phyloP scores from a whole-genome alignment of 2,329 filamentous ascomycete genomes.

The Stemphylium lycopersici region DNA sequence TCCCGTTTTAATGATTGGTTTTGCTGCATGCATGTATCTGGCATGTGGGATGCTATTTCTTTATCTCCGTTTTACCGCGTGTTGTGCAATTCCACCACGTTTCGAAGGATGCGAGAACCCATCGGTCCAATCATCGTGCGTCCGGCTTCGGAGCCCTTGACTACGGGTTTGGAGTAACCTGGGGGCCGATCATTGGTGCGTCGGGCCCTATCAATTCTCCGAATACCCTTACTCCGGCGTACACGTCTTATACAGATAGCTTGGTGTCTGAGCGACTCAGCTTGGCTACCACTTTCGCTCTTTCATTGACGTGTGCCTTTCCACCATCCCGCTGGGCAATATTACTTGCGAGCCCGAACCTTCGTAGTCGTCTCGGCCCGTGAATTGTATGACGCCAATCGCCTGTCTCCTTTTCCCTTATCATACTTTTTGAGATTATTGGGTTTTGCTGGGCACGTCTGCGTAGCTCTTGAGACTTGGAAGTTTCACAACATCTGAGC shows the following conservation, averaged over 20 bases:
- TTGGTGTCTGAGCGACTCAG: slow-evolving; percentile 4
- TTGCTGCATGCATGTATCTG: background rate
- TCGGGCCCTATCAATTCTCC: slow-evolving; percentile 25
- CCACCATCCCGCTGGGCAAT: slow-evolving; percentile 10
- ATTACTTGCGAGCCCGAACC: background rate
- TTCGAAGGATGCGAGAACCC: slow-evolving; percentile 19
- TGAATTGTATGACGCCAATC: background rate
- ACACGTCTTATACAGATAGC: slow-evolving; percentile 1
- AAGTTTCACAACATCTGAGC: background rate
- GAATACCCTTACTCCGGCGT: background rate
- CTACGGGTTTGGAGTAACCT: slow-evolving; percentile 31
- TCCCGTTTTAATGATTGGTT: slow-evolving; percentile 1
- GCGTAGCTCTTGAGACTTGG: background rate
- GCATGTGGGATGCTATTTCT: slow-evolving; percentile 18
- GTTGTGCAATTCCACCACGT: slow-evolving; percentile 26
- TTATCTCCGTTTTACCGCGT: slow-evolving; percentile 30
- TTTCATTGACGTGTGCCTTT: slow-evolving; percentile 4
- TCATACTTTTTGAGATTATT: background rate
- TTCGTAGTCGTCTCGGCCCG: background rate
- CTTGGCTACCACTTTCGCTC: slow-evolving; percentile 6
- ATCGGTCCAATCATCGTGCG: slow-evolving; percentile 26
- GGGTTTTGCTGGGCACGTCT: background rate
- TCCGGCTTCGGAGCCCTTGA: slow-evolving; percentile 40
- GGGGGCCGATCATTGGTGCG: slow-evolving; percentile 14
- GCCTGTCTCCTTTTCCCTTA: background rate